phyloP scores from a whole-genome alignment of 2,329 filamentous ascomycete genomes.

The Polychaeton citri region DNA sequence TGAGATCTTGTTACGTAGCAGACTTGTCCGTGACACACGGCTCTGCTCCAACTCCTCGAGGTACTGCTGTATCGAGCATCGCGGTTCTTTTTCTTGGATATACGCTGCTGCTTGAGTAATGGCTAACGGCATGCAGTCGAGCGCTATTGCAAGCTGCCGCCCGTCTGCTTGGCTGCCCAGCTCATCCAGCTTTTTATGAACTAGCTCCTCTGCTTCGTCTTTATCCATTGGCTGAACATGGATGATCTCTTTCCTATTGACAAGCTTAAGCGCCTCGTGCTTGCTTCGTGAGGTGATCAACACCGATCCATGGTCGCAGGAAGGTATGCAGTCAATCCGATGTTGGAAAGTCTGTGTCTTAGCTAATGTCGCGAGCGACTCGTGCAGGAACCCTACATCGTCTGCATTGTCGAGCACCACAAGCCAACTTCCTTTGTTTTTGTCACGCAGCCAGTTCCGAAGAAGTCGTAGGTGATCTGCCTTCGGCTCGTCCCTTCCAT shows the following conservation, averaged over 20 bases:
- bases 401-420: constrained; percentile 15
- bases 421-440: constrained; percentile 10
- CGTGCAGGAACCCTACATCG: constrained; percentile 6
- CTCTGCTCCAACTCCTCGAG: constrained; percentile 13
- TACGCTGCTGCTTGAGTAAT: constrained; percentile 23
- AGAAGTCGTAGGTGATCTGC: constrained; percentile 11
- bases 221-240: constrained; percentile 12
- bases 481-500: constrained; percentile 5
- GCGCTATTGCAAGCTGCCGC: constrained; percentile 8
- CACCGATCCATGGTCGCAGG: constrained; percentile 9
- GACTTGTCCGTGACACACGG: background rate
- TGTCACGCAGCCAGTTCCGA: constrained; percentile 8
- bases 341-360: constrained; percentile 7
- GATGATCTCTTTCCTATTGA: constrained; percentile 8
- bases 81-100: constrained; percentile 15
- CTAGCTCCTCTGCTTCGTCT: constrained; percentile 9
- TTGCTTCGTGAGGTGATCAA: constrained; percentile 10
- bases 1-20: background rate
- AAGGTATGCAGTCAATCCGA: too few species aligned
- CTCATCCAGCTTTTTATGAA: constrained; percentile 11
- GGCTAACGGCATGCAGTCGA: constrained; percentile 22
- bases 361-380: background rate
- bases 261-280: constrained; percentile 7
- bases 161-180: background rate
- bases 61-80: constrained; percentile 24